These are phyloP conservation scores for Polyporus tsugae DNA, from an alignment of 1,284 basidiomycete genomes.

Conservation along the genomic window DNA sequence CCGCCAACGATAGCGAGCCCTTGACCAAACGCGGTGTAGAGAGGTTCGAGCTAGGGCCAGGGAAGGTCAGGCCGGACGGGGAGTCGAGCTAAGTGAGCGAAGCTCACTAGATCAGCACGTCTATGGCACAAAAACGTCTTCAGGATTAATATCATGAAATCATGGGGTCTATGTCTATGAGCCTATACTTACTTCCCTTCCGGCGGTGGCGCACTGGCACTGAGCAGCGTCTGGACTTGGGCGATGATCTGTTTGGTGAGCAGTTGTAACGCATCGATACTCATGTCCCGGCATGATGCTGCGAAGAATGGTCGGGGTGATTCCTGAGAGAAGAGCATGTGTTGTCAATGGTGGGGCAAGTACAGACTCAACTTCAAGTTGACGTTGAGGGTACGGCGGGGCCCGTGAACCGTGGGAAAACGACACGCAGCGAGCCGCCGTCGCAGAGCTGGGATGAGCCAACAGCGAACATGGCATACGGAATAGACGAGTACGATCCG, in stretches of 20 bases:
- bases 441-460: no score
- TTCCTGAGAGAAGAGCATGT: conserved; percentile 3
- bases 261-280: not conserved
- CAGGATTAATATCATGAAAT: not conserved
- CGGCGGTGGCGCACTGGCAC: not conserved
- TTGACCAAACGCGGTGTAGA: not conserved
- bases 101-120: not conserved
- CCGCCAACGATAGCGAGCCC: conserved; percentile 1
- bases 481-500: no score
- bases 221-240: not conserved
- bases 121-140: not conserved
- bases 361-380: not conserved
- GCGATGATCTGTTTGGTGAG: not conserved
- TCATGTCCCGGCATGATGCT: not conserved
- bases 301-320: not conserved
- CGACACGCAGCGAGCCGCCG: no score
- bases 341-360: conserved; percentile 6
- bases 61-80: not conserved
- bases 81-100: not conserved
- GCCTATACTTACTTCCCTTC: not conserved
- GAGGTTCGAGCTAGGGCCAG: not conserved
- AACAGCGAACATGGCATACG: no score
- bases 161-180: not conserved
- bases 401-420: not conserved
- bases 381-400: not conserved